Evolutionary conservation across 2,329 filamentous ascomycete genomes (phyloP).

Genomic region (Thielaviopsis populi): DNA sequence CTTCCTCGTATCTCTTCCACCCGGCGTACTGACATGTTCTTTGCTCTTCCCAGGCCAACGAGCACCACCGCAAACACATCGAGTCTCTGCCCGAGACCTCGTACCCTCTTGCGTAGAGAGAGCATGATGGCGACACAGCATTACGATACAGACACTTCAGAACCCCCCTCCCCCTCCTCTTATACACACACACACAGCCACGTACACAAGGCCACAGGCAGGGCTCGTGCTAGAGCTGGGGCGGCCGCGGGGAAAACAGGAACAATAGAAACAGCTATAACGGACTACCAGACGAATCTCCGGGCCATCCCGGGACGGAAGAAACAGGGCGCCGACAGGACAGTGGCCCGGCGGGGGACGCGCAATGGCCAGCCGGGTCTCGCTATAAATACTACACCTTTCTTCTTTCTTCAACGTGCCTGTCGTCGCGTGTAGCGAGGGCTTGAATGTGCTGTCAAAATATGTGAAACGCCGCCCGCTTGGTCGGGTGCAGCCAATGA

Average conservation of each 20-base stretch:
- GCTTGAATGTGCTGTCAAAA: neutral
- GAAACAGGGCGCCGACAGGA: neutral
- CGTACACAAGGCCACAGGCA: neutral
- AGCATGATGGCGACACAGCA: neutral
- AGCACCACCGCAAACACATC: constrained; percentile 72
- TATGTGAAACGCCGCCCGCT: neutral
- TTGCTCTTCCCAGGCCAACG: constrained; percentile 52
- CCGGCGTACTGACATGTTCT: neutral
- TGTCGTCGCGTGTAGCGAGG: neutral
- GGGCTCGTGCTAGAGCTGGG: neutral
- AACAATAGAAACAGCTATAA: neutral
- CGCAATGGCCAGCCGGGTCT: neutral
- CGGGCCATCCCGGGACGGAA: neutral
- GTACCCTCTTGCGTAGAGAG: constrained; percentile 53
- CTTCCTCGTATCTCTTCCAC: neutral
- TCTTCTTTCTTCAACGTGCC: neutral
- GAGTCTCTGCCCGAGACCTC: constrained; percentile 66
- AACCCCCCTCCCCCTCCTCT: too few species aligned
- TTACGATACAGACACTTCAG: constrained; percentile 1
- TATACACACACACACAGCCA: too few species aligned
- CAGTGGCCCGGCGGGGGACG: neutral
- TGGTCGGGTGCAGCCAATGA: neutral
- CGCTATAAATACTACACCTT: neutral
- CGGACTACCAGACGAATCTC: neutral
- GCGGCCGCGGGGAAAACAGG: neutral